Conservation (phyloP, 148 eudicot genomes). For the Drosera capensis region DNA sequence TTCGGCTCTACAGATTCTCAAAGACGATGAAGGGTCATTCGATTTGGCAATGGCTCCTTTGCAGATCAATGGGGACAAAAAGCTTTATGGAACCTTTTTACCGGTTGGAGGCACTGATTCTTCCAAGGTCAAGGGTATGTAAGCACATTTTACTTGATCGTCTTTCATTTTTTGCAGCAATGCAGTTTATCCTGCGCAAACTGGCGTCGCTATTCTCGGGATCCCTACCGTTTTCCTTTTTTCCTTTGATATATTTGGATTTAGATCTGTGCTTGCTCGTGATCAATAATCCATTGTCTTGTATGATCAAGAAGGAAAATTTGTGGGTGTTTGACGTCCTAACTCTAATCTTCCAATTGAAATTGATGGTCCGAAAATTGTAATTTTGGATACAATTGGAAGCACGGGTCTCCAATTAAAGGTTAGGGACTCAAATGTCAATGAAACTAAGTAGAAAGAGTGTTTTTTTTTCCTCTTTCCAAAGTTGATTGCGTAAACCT, state of each 20-base stretch:
- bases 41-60: conserved; percentile 95
- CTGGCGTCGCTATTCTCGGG: too few species aligned
- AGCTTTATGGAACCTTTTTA: conserved; percentile 78
- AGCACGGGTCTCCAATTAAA: conserved; percentile 84
- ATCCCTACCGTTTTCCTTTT: conserved; percentile 3
- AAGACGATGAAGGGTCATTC: conserved; percentile 84
- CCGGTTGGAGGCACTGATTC: conserved; percentile 68
- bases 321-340: conserved; percentile 80
- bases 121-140: conserved; percentile 79
- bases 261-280: conserved; percentile 96
- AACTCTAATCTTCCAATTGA: conserved; percentile 84
- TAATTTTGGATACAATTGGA: conserved; percentile 78
- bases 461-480: not conserved
- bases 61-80: conserved; percentile 71
- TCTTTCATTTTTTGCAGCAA: too few species aligned
- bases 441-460: not conserved
- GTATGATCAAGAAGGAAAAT: conserved; percentile 89
- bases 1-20: conserved; percentile 72
- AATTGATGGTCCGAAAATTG: conserved; percentile 69
- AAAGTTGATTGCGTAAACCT: too few species aligned
- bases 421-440: conserved; percentile 16
- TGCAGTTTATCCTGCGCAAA: too few species aligned
- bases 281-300: conserved; percentile 85
- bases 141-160: conserved; percentile 17
- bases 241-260: conserved; percentile 2